Evolutionary conservation across 306 rosid species (phyloP), one percentile per base, ranked within the genome.

Genomic region (Acmispon strigosus): DNA sequence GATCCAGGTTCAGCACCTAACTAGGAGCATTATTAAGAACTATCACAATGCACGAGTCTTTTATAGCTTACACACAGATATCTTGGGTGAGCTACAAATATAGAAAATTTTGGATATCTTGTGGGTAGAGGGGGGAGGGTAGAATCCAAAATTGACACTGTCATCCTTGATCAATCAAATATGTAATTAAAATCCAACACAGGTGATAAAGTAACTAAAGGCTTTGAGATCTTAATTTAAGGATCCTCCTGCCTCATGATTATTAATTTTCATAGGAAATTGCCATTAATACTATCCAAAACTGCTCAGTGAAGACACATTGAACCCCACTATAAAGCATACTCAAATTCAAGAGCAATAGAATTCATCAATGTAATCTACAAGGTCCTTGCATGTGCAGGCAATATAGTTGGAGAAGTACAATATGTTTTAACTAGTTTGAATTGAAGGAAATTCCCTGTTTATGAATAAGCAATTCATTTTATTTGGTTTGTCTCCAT

Each of bases 221-320:
- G 58, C 60, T 41, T 64, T 45, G 43, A 34, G 55, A 55, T 65
- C 45, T 22, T 75, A 48, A 34, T 41, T 24, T 8, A 53, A 10
- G 57, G 12, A 66, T 47, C 29, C 4, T 10, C 29, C 29, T 15
- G 29, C 27, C 39, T 63, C 54, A 5, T 20, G 2, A 44, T 12
- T 62, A 66, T 34, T 57, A 20, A 73, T 20, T 63, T 74, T 22
- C 20, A 70, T 19, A 64, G 41, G 50, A 57, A 66, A 17, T 13
- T 48, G 18, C 14, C 47, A 36, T 15, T 54, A 17, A 39, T 13
- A 24, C 50, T 17, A 69, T 22, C 63, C 60, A 41, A 13, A 58
- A 29, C 50, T 44, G 8, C 41, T 27, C 39, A 53, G 16, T 13
- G 39, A 20, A 69, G 48, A 29, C 6, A 32, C 55, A n/a, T 12